Evolutionary conservation across 1,284 basidiomycete genomes (phyloP).

Genomic region (Rhodotorula sp.): DNA sequence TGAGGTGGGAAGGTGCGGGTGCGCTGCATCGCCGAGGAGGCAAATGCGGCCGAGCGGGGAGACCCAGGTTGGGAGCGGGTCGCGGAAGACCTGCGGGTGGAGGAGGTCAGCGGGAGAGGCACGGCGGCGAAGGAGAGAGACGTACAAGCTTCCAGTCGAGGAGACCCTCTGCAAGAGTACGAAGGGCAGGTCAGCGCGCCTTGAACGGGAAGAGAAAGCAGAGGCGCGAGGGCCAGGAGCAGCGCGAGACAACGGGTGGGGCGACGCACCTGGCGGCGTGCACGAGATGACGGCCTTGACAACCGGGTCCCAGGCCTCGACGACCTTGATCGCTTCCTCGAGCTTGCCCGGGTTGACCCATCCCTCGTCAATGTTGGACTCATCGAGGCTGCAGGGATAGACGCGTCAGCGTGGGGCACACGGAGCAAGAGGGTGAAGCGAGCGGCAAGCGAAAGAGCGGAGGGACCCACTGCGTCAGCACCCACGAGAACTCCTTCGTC

Average conservation of each 20-base stretch:
- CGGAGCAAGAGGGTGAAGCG: no score
- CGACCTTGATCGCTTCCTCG: constrained; percentile 47
- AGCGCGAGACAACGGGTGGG: constrained; percentile 39
- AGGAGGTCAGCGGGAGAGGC: not conserved
- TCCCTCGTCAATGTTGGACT: not conserved
- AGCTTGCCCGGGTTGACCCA: constrained; percentile 44
- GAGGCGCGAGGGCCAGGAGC: constrained; percentile 38
- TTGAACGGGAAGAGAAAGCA: not conserved
- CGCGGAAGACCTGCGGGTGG: constrained; percentile 42
- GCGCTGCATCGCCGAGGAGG: constrained; percentile 49
- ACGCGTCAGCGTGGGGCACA: no score
- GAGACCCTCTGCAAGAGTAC: constrained; percentile 45
- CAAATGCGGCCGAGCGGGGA: constrained; percentile 45
- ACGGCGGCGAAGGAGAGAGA: not conserved
- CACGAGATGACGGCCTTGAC: constrained; percentile 6
- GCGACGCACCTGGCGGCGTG: constrained; percentile 21
- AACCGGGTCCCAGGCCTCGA: constrained; percentile 48
- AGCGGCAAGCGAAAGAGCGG: no score
- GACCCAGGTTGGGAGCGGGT: constrained; percentile 50
- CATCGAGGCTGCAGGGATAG: not conserved
- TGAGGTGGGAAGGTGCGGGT: constrained; percentile 20
- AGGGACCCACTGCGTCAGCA: constrained; percentile 46
- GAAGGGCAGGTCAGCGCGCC: no score
- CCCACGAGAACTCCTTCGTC: constrained; percentile 44
- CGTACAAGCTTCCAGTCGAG: constrained; percentile 49